Base-by-base conservation (phyloP, 1,284 basidiomycete species). In the Porphyrellus sp. region DNA sequence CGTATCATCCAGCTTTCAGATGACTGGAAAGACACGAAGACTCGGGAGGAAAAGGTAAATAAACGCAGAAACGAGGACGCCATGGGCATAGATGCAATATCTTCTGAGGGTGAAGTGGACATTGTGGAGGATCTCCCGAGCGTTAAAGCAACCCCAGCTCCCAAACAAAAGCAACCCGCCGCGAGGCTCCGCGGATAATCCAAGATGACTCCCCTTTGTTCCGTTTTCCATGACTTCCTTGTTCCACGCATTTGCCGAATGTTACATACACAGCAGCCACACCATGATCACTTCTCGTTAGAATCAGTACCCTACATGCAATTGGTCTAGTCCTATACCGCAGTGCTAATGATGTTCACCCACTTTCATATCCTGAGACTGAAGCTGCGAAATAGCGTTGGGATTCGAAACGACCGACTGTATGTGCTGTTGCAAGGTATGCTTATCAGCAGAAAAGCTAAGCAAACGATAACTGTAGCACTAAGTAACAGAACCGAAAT, bases 101-200 rank as follows among this genome's bases (percentile, higher is more conserved):
- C 73, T 27, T 77, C 75, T 24, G 78, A 80, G 51, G 71, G 72
- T 46, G 80, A 80, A 30, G 70, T 80, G 28, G 71, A 73, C 43
- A 73, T 78, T 47, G 72, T 77, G 65, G 64, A 68, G 44, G 65
- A 68, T 33, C 15, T 53, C 15, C 49, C 53, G 23, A 35, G 24
- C 2, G 23, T 52, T 50, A 65, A 59, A 27, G 48, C 52, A 35
- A 39, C 50, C 7, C 20, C 52, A 9, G 43, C 49, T 34, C 37
- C 43, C 35, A 55, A 23, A 52, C 49, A 47, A 43, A 59, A 30
- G 30, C 62, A 39, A 35, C 51, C 4, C 24, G 58, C 63, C n/a
- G 37, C 3, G 31, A 69, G 67, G 47, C 39, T 67, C 18, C 70
- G 67, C 44, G 67, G 69, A 56, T 71, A 47, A 60, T 33, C 35